phyloP scores from a whole-genome alignment of 192 early-diverging fungal species.

The Backusella westeae region DNA sequence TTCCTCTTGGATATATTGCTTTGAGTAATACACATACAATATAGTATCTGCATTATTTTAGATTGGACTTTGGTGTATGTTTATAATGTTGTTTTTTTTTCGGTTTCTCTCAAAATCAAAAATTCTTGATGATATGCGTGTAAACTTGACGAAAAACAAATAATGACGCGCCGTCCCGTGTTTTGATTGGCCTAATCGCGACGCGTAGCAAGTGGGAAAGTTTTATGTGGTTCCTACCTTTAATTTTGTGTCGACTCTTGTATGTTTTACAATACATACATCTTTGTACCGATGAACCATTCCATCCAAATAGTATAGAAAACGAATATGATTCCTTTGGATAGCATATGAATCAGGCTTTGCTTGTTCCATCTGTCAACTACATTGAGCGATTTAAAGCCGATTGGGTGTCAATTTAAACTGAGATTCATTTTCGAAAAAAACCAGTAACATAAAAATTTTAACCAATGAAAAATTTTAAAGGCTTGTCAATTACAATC shows the following conservation, averaged over 20 bases:
- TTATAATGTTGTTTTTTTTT: no score
- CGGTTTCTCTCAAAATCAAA: no score
- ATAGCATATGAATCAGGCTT: background rate
- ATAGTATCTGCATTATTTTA: no score
- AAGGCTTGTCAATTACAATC: background rate
- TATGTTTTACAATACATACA: background rate
- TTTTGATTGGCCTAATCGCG: background rate
- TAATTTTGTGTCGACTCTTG: background rate
- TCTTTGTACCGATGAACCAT: background rate
- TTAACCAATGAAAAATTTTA: constrained; percentile 4
- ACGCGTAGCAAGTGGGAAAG: background rate
- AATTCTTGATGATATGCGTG: background rate
- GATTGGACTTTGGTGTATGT: no score
- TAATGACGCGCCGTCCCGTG: background rate
- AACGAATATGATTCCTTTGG: background rate
- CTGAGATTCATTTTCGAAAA: background rate
- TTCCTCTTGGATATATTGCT: no score
- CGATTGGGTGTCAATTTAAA: background rate
- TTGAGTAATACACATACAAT: no score
- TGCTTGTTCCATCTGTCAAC: background rate
- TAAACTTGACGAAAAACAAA: background rate
- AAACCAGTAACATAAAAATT: constrained; percentile 2
- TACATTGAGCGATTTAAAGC: background rate
- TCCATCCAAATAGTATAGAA: no score
- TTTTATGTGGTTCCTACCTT: background rate